These are phyloP conservation scores for Tricharina praecox DNA, from an alignment of 495 filamentous ascomycete species.

Conservation along the genomic window DNA sequence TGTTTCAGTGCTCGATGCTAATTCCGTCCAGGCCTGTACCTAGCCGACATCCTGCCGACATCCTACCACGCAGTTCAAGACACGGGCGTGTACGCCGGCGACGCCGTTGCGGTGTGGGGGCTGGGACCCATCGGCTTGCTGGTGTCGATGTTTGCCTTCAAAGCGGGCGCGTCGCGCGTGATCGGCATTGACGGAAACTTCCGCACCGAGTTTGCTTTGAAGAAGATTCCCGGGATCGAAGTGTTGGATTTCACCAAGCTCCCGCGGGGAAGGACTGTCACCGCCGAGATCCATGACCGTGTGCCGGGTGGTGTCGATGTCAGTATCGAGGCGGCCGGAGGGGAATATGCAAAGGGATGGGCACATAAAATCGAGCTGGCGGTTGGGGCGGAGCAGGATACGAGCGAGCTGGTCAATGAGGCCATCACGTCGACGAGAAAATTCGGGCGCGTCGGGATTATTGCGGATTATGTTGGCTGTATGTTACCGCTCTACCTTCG, in stretches of 20 bases:
- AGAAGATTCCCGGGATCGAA: slow-evolving; percentile 43
- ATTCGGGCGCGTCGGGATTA: slow-evolving; percentile 60
- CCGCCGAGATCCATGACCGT: slow-evolving; percentile 54
- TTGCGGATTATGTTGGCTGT: slow-evolving; percentile 17
- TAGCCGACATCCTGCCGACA: slow-evolving; percentile 47
- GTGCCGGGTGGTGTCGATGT: slow-evolving; percentile 52
- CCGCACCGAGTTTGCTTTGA: slow-evolving; percentile 58
- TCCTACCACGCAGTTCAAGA: slow-evolving; percentile 59
- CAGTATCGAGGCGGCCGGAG: slow-evolving; percentile 66
- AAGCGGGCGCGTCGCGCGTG: slow-evolving; percentile 55
- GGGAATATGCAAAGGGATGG: slow-evolving; percentile 49
- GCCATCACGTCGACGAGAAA: slow-evolving; percentile 62
- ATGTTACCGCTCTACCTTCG: not conserved
- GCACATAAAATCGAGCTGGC: slow-evolving; percentile 59
- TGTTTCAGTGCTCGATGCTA: not conserved
- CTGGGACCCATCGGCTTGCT: slow-evolving; percentile 56
- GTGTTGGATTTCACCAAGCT: slow-evolving; percentile 40
- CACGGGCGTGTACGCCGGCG: slow-evolving; percentile 61
- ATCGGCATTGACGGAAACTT: slow-evolving; percentile 57
- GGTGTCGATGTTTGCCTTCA: slow-evolving; percentile 53
- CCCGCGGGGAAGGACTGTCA: slow-evolving; percentile 42
- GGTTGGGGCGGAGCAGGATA: slow-evolving; percentile 66
- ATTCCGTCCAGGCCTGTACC: slow-evolving; percentile 31
- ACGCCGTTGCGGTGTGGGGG: slow-evolving; percentile 63
- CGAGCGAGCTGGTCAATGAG: slow-evolving; percentile 73